phyloP scores from a whole-genome alignment of 257 asterid species.

The Solanum medicagineum region DNA sequence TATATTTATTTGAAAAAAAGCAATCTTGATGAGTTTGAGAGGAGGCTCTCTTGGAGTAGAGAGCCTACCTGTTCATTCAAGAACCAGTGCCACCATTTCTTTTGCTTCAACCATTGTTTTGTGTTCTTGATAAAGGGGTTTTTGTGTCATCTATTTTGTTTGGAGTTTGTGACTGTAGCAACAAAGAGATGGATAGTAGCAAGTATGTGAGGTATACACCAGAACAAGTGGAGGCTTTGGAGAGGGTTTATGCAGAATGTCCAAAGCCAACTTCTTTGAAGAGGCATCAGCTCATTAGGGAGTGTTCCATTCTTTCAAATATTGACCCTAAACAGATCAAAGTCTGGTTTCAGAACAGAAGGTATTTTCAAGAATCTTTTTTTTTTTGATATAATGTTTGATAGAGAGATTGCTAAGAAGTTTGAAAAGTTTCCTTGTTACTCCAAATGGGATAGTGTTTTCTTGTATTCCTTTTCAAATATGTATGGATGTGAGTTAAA shows the following conservation, averaged over 20 bases:
- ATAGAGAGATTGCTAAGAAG: neutral
- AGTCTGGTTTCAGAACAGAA: slow-evolving; percentile 98
- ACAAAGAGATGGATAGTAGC: slow-evolving; percentile 71
- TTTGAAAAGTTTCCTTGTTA: neutral
- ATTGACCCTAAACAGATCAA: slow-evolving; percentile 97
- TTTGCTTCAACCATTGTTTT: neutral
- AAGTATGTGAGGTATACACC: slow-evolving; percentile 97
- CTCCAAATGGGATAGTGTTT: neutral
- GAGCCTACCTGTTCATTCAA: slow-evolving; percentile 84
- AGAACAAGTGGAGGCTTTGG: slow-evolving; percentile 95
- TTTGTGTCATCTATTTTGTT: neutral
- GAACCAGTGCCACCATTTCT: slow-evolving; percentile 3
- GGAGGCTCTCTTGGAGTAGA: slow-evolving; percentile 88
- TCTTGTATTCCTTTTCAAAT: neutral
- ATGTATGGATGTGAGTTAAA: neutral
- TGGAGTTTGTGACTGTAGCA: neutral
- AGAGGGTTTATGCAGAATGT: slow-evolving; percentile 83
- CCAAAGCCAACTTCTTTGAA: slow-evolving; percentile 92
- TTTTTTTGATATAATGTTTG: neutral
- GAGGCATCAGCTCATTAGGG: slow-evolving; percentile 91
- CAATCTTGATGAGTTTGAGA: slow-evolving; percentile 53
- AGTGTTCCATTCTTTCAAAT: slow-evolving; percentile 74
- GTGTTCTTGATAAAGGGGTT: neutral
- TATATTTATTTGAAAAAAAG: neutral
- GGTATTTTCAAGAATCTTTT: slow-evolving; percentile 21